Base-by-base conservation (phyloP, 2,329 filamentous ascomycete species). In the Epichloe brachyelytri region DNA sequence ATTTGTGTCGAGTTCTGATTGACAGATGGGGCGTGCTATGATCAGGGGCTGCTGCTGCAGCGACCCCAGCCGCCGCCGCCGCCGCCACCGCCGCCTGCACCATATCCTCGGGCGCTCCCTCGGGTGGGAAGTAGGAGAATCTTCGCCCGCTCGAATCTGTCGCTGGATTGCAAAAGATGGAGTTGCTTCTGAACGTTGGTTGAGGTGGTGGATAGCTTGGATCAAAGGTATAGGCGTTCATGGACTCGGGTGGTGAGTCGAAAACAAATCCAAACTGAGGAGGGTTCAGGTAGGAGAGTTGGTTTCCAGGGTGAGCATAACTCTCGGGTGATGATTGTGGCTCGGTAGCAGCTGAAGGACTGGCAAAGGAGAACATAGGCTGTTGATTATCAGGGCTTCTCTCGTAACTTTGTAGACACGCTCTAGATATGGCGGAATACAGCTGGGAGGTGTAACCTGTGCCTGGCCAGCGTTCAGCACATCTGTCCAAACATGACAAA, bases 401-500 rank as follows among this genome's bases (percentile, higher is more conserved):
- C 55, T 90, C 84, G 66, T 95, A 98, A 59, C 88, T 89, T 64
- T 88, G 89, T 60, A 97, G 73, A 60, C 90, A 95, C 12, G 90
- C 89, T 52, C 79, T 80, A 46, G 91, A 84, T 47, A 98, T 80
- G 56, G 88, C 89, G n/a, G 79, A 76, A 63, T 96, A 97, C 12
- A 97, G 78, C 58, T 93, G 81, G 10, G 88, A 82, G 3, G 90
- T 89, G 15, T 88, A 86, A 39, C 83, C 79, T 2, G 91, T 89
- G 11, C 91, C 93, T 0, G 93, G 93, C 93, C 93, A 97, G 54
- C 90, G 78, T 61, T 91, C 86, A 0, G 86, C 85, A 52, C 88
- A 90, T 51, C 85, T 79, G 52, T 83, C 78, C 54, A 97, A 84
- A 4, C 86, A 85, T 49, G 90, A 84, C 53, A 96, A 72, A 0